Conservation (phyloP, 805 yeast genomes). For the Saturnispora halmiae region DNA sequence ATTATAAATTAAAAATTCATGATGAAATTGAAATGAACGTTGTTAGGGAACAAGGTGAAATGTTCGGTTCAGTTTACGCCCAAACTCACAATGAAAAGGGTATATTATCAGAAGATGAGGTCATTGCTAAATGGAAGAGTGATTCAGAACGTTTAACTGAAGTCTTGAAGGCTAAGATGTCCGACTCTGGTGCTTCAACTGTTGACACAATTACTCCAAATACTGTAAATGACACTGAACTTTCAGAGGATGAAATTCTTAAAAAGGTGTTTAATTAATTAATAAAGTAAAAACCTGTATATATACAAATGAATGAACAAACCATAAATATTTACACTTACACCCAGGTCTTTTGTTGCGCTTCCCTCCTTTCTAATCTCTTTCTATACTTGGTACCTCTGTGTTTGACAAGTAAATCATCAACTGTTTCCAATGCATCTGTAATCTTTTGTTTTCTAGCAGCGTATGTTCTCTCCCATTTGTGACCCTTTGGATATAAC, state of each 20-base stretch:
- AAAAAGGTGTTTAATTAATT: constrained; percentile 9
- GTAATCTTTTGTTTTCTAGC: constrained; percentile 51
- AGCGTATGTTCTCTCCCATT: constrained; percentile 61
- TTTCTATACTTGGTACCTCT: constrained; percentile 46
- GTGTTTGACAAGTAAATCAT: constrained; percentile 54
- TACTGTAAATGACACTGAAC: constrained; percentile 18
- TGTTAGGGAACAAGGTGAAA: constrained; percentile 70
- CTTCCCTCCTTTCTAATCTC: constrained; percentile 36
- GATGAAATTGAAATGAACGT: constrained; percentile 68
- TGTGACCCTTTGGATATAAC: constrained; percentile 66
- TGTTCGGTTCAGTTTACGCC: constrained; percentile 75
- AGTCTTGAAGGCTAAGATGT: constrained; percentile 37
- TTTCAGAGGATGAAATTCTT: constrained; percentile 19
- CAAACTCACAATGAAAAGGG: constrained; percentile 58
- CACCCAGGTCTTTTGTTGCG: constrained; percentile 31
- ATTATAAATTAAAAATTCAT: constrained; percentile 75
- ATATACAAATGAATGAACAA: background rate
- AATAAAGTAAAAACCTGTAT: background rate
- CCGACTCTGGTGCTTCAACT: constrained; percentile 23
- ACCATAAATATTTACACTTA: constrained; percentile 11
- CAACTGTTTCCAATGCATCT: constrained; percentile 59
- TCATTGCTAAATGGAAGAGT: constrained; percentile 63
- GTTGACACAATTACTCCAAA: constrained; percentile 17
- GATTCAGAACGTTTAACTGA: constrained; percentile 61
- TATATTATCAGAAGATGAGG: constrained; percentile 58